Conservation (phyloP, 2,329 filamentous ascomycete species). For the Fusarium pseudoanthophilum region DNA sequence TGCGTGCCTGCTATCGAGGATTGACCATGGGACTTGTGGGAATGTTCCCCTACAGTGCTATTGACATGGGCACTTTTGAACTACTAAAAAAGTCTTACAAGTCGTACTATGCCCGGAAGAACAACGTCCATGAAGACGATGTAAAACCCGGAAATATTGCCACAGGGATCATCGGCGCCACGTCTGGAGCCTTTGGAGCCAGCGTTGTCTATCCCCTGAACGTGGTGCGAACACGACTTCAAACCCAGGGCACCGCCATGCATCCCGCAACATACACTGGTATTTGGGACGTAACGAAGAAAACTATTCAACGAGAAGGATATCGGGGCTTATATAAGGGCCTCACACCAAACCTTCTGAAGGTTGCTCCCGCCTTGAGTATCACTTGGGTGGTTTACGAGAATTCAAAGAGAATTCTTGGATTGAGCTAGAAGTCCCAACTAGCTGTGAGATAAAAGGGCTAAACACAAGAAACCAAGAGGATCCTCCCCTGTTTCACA, state of each 20-base stretch:
- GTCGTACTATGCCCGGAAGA: constrained; percentile 73
- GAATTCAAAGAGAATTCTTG: constrained; percentile 81
- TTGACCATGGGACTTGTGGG: constrained; percentile 93
- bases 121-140: constrained; percentile 84
- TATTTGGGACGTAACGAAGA: constrained; percentile 86
- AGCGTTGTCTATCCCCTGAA: constrained; percentile 97
- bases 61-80: constrained; percentile 96
- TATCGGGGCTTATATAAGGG: constrained; percentile 91
- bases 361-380: constrained; percentile 94
- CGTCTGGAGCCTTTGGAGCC: constrained; percentile 90
- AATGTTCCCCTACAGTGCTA: constrained; percentile 98
- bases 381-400: constrained; percentile 96
- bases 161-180: constrained; percentile 89
- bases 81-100: constrained; percentile 83
- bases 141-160: constrained; percentile 82
- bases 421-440: constrained; percentile 53
- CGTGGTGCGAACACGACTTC: constrained; percentile 87
- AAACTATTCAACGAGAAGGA: constrained; percentile 86
- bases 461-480: constrained; percentile 3
- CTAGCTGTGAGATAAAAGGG: constrained; percentile 2
- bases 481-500: constrained; percentile 1
- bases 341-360: constrained; percentile 92
- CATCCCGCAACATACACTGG: constrained; percentile 92
- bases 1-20: constrained; percentile 86
- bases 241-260: constrained; percentile 93